Evolutionary conservation across 2,329 filamentous ascomycete species (phyloP), one percentile per base, ranked within the genome.

Genomic region (Claviceps monticola): DNA sequence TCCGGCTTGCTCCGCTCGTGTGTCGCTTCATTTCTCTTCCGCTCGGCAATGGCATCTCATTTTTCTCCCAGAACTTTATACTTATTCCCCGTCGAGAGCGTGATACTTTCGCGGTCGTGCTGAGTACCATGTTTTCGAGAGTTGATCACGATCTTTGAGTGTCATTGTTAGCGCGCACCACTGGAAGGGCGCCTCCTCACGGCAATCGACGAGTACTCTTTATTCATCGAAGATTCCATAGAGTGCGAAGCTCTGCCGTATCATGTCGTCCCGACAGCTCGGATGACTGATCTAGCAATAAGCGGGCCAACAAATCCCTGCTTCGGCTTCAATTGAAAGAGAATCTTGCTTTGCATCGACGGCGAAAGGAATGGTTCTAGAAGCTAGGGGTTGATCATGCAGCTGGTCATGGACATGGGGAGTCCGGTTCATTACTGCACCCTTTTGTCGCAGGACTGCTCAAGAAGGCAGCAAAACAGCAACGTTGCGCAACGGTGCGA

Each of bases 191-290:
- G 26, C 17, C 13, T 6, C 21, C 17, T 41, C 29, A 34, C 9
- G 29, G 29, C 29, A 34, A 34, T 51, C 19, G 9, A 17, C 11
- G 5, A 6, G 23, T 26, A 26, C 23, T 17, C 23, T 29, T 36
- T 41, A 1, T 42, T 34, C n/a, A 23, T 41, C 36, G 13, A 46
- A 23, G 1, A 44, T 21, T 34, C 26, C 11, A 46, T 16, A 11
- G 13, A 38, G 13, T 34, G 29, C 49, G 23, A 48, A 36, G 14
- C 17, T 36, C 36, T 47, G 16, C 38, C n/a, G 41, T 42, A 5
- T 26, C 47, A 16, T 16, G 26, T 50, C 29, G 53, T 54, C 53
- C 53, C 50, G 50, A 54, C 50, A 52, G 50, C 43, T 50, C 29
- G 53, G 50, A 44, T 52, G 21, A 36, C 47, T 54, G 47, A 41